A percentile compares a stretch with the other conserved stretches of the same genome.
These are phyloP conservation scores for Rusavskia elegans DNA, from an alignment of 495 filamentous ascomycete genomes.

Conservation along the genomic window DNA sequence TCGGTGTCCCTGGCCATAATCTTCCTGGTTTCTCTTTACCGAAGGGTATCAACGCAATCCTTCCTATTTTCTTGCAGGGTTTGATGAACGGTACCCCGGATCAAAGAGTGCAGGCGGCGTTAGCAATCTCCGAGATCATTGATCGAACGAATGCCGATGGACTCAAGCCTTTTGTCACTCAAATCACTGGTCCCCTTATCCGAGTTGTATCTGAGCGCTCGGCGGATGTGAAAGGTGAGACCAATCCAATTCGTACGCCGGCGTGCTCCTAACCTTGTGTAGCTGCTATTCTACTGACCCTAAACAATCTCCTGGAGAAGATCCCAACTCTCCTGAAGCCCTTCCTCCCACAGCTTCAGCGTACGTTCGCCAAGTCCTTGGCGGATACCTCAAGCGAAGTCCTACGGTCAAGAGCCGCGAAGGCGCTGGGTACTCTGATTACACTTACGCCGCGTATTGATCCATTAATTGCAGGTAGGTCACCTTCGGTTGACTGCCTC, in stretches of 20 bases:
- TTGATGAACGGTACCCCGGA: slow-evolving; percentile 90
- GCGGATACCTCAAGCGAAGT: slow-evolving; percentile 87
- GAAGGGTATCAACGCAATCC: slow-evolving; percentile 91
- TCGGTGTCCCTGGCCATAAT: slow-evolving; percentile 73
- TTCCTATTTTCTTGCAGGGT: slow-evolving; percentile 95
- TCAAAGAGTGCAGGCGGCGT: slow-evolving; percentile 76
- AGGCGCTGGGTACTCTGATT: slow-evolving; percentile 88
- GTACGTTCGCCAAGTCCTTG: slow-evolving; percentile 89
- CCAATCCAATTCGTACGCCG: not conserved
- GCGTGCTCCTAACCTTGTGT: slow-evolving; percentile 2
- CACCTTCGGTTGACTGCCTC: not conserved
- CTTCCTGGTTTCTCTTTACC: slow-evolving; percentile 82
- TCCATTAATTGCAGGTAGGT: slow-evolving; percentile 52
- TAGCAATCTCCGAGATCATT: slow-evolving; percentile 89
- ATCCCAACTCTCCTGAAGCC: slow-evolving; percentile 92
- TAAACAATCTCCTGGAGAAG: slow-evolving; percentile 93
- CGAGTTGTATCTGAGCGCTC: slow-evolving; percentile 93
- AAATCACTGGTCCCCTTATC: slow-evolving; percentile 94
- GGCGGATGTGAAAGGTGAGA: slow-evolving; percentile 67
- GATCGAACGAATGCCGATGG: slow-evolving; percentile 74
- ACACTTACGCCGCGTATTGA: slow-evolving; percentile 92
- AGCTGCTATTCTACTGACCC: slow-evolving; percentile 80
- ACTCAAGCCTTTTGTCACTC: slow-evolving; percentile 84
- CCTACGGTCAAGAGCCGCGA: slow-evolving; percentile 77
- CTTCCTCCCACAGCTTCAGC: slow-evolving; percentile 89